Percentiles rank a stretch among this genome's conserved stretches.
These are phyloP conservation scores for Malassezia cuniculi DNA, from an alignment of 1,284 basidiomycete genomes.

Conservation along the genomic window DNA sequence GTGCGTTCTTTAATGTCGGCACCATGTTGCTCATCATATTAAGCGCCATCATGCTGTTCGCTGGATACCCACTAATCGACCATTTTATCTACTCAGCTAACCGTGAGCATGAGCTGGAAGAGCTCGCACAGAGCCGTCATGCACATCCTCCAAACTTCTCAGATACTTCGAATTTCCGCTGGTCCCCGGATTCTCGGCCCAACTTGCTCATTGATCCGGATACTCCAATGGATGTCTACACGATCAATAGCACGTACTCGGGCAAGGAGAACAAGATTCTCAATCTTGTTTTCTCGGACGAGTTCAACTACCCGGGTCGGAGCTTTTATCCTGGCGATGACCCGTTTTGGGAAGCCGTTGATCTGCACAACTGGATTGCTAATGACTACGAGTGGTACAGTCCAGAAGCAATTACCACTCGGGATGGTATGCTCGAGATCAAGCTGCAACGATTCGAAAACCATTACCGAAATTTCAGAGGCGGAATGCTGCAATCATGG, in stretches of 20 bases:
- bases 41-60: constrained; percentile 25
- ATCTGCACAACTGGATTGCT: constrained; percentile 30
- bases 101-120: constrained; percentile 47
- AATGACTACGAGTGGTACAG: constrained; percentile 30
- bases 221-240: constrained; percentile 20
- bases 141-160: constrained; percentile 48
- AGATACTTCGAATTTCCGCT: too few species aligned
- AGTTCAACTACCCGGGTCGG: constrained; percentile 29
- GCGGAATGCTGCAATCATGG: constrained; percentile 38
- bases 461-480: constrained; percentile 36
- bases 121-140: too few species aligned
- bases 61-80: constrained; percentile 29
- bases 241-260: constrained; percentile 14
- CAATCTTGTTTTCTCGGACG: constrained; percentile 35
- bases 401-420: constrained; percentile 30
- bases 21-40: constrained; percentile 17
- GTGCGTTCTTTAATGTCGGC: constrained; percentile 23
- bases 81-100: constrained; percentile 9
- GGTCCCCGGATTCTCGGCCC: constrained; percentile 24
- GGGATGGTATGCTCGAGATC: constrained; percentile 21
- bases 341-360: constrained; percentile 31
- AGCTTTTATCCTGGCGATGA: constrained; percentile 39
- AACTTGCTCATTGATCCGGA: constrained; percentile 24
- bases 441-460: constrained; percentile 23
- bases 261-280: constrained; percentile 17